These are phyloP conservation scores for Ophiostoma quercus DNA, from an alignment of 2,329 filamentous ascomycete genomes.

Conservation along the genomic window DNA sequence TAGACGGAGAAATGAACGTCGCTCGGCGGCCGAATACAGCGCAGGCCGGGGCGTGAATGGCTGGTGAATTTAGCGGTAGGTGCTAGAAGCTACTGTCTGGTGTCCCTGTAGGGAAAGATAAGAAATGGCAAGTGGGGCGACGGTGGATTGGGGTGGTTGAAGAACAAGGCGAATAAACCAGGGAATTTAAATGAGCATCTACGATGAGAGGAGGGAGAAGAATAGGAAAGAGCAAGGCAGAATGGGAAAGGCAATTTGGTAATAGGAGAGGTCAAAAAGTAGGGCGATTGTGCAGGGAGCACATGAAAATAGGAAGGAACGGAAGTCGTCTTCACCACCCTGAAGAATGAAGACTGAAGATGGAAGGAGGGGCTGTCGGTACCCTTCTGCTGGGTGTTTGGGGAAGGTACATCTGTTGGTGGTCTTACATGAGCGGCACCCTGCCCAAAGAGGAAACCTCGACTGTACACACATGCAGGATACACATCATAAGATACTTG, in stretches of 20 bases:
- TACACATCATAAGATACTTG: slow-evolving; percentile 7
- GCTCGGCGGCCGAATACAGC: slow-evolving; percentile 1
- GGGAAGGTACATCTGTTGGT: not conserved
- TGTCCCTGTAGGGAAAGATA: not conserved
- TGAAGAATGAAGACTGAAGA: not conserved
- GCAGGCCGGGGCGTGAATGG: not conserved
- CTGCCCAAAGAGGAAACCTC: slow-evolving; percentile 12
- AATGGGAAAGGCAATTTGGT: not conserved
- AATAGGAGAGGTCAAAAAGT: not conserved
- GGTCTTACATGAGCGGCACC: slow-evolving; percentile 9
- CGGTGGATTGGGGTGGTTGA: not conserved
- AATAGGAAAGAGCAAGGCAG: not conserved
- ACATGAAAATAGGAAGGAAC: not conserved
- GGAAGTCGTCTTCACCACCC: not conserved
- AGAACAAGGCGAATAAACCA: slow-evolving; percentile 1
- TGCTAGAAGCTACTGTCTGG: slow-evolving; percentile 10
- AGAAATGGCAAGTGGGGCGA: not conserved
- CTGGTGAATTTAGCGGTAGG: not conserved
- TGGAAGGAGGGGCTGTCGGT: slow-evolving; percentile 7
- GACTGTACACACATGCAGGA: slow-evolving; percentile 2
- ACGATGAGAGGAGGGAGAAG: not conserved
- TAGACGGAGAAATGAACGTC: not conserved
- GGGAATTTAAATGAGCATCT: not conserved
- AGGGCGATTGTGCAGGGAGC: not conserved
- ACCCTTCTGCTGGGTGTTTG: not conserved